phyloP scores from a whole-genome alignment of 140 eudicot genomes.

The Erigeron philadelphicus region DNA sequence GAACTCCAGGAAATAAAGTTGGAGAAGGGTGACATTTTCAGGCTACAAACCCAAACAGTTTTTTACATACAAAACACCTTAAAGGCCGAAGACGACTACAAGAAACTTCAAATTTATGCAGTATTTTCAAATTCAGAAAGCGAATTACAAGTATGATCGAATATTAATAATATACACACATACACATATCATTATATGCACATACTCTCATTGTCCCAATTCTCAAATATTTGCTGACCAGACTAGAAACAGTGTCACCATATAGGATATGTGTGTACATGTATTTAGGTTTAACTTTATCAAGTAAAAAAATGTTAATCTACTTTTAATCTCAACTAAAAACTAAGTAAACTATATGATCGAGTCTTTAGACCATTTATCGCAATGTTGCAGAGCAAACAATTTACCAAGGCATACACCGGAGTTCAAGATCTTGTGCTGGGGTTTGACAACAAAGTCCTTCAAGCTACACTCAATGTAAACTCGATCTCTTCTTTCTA shows the following conservation, averaged over 20 bases:
- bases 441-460: conserved; percentile 58
- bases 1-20: conserved; percentile 21
- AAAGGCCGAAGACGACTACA: conserved; percentile 33
- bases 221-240: too few species aligned
- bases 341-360: too few species aligned
- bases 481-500: neutral
- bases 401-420: conserved; percentile 37
- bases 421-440: conserved; percentile 47
- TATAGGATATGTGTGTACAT: too few species aligned
- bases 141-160: conserved; percentile 31
- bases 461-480: conserved; percentile 58
- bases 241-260: too few species aligned
- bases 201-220: too few species aligned
- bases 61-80: conserved; percentile 57
- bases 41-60: conserved; percentile 41
- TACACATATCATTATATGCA: neutral
- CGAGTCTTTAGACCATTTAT: neutral
- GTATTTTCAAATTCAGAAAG: conserved; percentile 40
- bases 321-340: neutral
- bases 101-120: conserved; percentile 50
- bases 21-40: conserved; percentile 52
- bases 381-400: conserved; percentile 26
- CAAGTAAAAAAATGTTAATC: too few species aligned
- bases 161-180: neutral
- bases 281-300: too few species aligned